Base-by-base conservation (phyloP, 768 basidiomycete genomes). In the Glaciozyma martinii region DNA sequence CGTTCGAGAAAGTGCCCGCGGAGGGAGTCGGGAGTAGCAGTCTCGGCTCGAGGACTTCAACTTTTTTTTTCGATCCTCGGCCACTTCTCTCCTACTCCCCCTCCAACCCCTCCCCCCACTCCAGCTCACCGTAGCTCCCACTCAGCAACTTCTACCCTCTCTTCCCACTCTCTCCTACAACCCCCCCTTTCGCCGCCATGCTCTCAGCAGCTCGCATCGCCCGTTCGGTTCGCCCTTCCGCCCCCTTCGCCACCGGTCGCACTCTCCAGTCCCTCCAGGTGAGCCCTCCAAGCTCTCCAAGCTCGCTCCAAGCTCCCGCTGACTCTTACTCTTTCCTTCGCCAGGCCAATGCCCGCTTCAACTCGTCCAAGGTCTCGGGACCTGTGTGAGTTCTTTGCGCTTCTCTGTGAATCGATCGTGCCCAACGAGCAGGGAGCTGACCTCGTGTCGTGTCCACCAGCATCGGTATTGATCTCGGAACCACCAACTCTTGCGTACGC, bases 301-400 rank as follows among this genome's bases (percentile, higher is more conserved):
- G 30, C 32, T 29, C 49, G 13, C 18, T 47, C 21, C 23, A 12
- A 19, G 21, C 9, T 21, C 55, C 47, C 15, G 44, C 49, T 25
- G 19, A 19, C 56, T 23, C 33, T 40, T n/a, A 25, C 33, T 19
- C 43, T 49, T 57, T 15, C 12, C 27, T 33, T 8, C 50, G 3
- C 40, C 50, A 27, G 21, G 42, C 40, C 15, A 62, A 66, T 62
- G 62, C 60, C 52, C 68, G 68, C 32, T 64, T 65, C 63, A 70
- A 70, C 68, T 70, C 68, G 25, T 62, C 63, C 63, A 70, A 70
- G 60, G 68, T 70, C 55, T 70, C 68, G 2, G 68, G 68, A 21
- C 68, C 68, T 13, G 68, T 70, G 55, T 56, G 27, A 40, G 55
- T 37, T 56, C 10, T 21, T 37, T 56, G 30, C 19, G 30, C 30